phyloP scores from a whole-genome alignment of 2,329 filamentous ascomycete genomes.

The Hymenoscyphus fraxineus region DNA sequence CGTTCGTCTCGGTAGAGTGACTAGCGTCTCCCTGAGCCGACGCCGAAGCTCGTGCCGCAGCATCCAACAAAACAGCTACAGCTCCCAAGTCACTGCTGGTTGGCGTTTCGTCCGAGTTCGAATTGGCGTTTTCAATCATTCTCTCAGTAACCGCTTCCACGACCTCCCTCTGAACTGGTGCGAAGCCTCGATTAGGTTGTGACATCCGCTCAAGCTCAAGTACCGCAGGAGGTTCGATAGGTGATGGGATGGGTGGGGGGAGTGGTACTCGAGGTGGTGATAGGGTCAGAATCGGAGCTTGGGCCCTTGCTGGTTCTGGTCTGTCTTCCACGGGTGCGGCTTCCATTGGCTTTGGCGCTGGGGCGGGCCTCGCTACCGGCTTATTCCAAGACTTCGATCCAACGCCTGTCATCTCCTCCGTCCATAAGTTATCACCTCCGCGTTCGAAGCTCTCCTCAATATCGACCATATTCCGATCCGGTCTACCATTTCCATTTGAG shows the following conservation, averaged over 20 bases:
- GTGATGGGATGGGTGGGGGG: conserved; percentile 4
- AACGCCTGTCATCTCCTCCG: conserved; percentile 23
- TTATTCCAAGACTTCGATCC: conserved; percentile 29
- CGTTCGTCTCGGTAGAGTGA: not conserved
- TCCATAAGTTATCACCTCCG: conserved; percentile 10
- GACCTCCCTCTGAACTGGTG: conserved; percentile 3
- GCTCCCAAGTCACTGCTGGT: not conserved
- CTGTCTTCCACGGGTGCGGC: not conserved
- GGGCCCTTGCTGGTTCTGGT: not conserved
- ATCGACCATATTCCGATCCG: conserved; percentile 4
- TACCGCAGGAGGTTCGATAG: not conserved
- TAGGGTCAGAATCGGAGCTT: not conserved
- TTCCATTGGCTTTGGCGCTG: not conserved
- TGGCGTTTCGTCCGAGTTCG: not conserved
- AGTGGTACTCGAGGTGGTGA: not conserved
- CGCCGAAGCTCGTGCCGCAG: not conserved
- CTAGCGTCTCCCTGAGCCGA: not conserved
- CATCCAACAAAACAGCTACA: not conserved
- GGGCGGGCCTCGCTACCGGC: not conserved
- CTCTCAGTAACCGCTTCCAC: conserved; percentile 20
- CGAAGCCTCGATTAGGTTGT: not conserved
- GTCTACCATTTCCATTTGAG: conserved; percentile 10
- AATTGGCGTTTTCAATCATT: conserved; percentile 23
- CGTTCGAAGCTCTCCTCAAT: conserved; percentile 23
- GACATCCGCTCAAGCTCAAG: not conserved